A percentile compares a stretch with the other conserved stretches of the same genome.
phyloP scores from a whole-genome alignment of 2,329 filamentous ascomycete species.

The Trichoderma sp. region DNA sequence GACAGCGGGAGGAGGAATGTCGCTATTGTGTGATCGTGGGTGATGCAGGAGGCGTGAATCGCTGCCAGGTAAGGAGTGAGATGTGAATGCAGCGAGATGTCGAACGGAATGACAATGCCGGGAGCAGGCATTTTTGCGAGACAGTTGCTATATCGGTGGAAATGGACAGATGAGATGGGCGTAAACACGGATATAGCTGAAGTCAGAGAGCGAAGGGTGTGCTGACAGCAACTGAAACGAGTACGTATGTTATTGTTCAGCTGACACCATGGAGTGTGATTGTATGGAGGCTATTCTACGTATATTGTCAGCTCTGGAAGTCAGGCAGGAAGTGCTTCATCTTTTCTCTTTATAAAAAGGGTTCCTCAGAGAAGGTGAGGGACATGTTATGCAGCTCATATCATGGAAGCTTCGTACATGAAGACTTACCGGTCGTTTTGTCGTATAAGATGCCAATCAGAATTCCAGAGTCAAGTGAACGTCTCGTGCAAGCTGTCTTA shows the following conservation, averaged over 20 bases:
- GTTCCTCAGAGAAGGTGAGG: not conserved
- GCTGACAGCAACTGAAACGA: not conserved
- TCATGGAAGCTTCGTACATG: not conserved
- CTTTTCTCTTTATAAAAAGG: not conserved
- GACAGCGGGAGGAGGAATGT: conserved; percentile 63
- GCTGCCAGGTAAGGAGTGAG: conserved; percentile 60
- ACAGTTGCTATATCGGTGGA: not conserved
- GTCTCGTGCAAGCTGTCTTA: too few relatives aligned
- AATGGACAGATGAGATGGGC: too few relatives aligned
- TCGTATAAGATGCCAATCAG: too few relatives aligned
- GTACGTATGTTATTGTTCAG: not conserved
- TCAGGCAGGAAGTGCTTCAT: not conserved
- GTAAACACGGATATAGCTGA: not conserved
- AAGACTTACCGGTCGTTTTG: not conserved
- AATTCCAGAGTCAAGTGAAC: too few relatives aligned
- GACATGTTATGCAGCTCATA: not conserved
- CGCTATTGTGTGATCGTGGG: conserved; percentile 57
- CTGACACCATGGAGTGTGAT: not conserved
- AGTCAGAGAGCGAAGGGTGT: not conserved
- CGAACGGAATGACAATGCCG: conserved; percentile 49
- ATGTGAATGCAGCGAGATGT: conserved; percentile 50
- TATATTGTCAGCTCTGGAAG: not conserved
- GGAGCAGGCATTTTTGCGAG: conserved; percentile 37
- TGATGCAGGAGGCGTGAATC: conserved; percentile 62
- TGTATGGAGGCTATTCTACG: not conserved